phyloP scores from a whole-genome alignment of 2,329 filamentous ascomycete genomes.

The Pseudocercospora vitis region DNA sequence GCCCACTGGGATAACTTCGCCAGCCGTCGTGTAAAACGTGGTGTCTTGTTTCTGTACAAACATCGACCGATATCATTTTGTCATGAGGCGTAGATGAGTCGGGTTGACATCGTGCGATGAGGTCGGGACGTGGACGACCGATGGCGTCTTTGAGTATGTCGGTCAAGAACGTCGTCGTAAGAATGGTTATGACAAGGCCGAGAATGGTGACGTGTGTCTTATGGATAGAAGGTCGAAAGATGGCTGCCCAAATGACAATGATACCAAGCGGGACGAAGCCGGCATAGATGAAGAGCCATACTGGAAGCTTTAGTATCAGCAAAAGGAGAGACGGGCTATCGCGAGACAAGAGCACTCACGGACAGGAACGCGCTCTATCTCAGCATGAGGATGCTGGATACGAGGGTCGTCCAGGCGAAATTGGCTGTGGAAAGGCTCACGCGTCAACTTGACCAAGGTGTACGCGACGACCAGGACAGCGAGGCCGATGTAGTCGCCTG shows the following conservation, averaged over 20 bases:
- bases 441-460: slow-evolving; percentile 61
- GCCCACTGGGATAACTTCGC: slow-evolving; percentile 79
- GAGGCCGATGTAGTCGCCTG: slow-evolving; percentile 83
- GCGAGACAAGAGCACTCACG: slow-evolving; percentile 51
- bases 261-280: slow-evolving; percentile 67
- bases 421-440: slow-evolving; percentile 90
- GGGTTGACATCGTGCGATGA: slow-evolving; percentile 85
- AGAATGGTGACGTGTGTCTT: slow-evolving; percentile 85
- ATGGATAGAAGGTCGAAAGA: slow-evolving; percentile 64
- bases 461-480: slow-evolving; percentile 67
- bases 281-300: slow-evolving; percentile 77
- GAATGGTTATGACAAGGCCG: slow-evolving; percentile 70
- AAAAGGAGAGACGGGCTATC: background rate
- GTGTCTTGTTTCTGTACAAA: slow-evolving; percentile 70
- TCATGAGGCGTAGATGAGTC: slow-evolving; percentile 55
- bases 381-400: slow-evolving; percentile 84
- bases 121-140: slow-evolving; percentile 78
- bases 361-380: slow-evolving; percentile 78
- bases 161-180: slow-evolving; percentile 79
- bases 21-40: slow-evolving; percentile 78
- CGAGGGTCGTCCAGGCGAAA: slow-evolving; percentile 83
- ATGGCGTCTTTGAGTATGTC: slow-evolving; percentile 89
- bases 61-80: slow-evolving; percentile 59
- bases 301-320: slow-evolving; percentile 38
- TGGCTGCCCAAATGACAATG: slow-evolving; percentile 65